phyloP scores from a whole-genome alignment of 306 rosid species.

The Sesbania bispinosa region DNA sequence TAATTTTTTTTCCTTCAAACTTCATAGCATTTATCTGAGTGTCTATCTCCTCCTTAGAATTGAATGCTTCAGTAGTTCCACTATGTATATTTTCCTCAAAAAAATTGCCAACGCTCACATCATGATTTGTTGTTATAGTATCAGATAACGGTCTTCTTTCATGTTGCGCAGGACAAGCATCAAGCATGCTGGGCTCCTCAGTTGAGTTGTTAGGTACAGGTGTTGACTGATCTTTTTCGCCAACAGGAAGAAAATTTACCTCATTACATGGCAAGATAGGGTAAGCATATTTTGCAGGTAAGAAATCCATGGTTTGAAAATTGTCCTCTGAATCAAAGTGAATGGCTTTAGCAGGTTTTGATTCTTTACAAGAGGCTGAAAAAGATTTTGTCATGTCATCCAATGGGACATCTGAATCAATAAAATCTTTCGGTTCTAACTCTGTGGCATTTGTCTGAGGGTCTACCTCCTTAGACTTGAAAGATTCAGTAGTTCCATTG shows the following conservation, averaged over 20 bases:
- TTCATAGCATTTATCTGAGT: slow-evolving; percentile 16
- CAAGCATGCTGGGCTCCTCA: slow-evolving; percentile 26
- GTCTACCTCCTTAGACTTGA: slow-evolving; percentile 1
- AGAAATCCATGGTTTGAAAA: slow-evolving; percentile 50
- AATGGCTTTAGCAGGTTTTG: slow-evolving; percentile 45
- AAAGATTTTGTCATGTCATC: slow-evolving; percentile 61
- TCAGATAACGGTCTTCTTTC: slow-evolving; percentile 31
- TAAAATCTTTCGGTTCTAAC: slow-evolving; percentile 17
- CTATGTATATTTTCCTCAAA: slow-evolving; percentile 10
- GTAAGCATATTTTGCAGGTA: slow-evolving; percentile 28
- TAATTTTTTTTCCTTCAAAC: slow-evolving; percentile 9
- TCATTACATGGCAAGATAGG: slow-evolving; percentile 22
- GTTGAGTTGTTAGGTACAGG: slow-evolving; percentile 18
- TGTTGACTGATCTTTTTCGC: slow-evolving; percentile 16
- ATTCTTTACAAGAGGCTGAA: slow-evolving; percentile 35
- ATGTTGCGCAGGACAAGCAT: slow-evolving; percentile 25
- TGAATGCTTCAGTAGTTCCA: slow-evolving; percentile 16
- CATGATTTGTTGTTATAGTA: slow-evolving; percentile 5
- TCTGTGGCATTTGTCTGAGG: slow-evolving; percentile 1
- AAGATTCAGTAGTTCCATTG: slow-evolving; percentile 17
- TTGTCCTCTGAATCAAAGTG: slow-evolving; percentile 45
- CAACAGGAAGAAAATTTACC: slow-evolving; percentile 6
- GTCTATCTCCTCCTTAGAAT: slow-evolving; percentile 22
- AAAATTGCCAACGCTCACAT: slow-evolving; percentile 3
- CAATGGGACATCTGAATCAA: slow-evolving; percentile 46